These are phyloP conservation scores for Russula lepida DNA, from an alignment of 768 basidiomycete species.

Conservation along the genomic window DNA sequence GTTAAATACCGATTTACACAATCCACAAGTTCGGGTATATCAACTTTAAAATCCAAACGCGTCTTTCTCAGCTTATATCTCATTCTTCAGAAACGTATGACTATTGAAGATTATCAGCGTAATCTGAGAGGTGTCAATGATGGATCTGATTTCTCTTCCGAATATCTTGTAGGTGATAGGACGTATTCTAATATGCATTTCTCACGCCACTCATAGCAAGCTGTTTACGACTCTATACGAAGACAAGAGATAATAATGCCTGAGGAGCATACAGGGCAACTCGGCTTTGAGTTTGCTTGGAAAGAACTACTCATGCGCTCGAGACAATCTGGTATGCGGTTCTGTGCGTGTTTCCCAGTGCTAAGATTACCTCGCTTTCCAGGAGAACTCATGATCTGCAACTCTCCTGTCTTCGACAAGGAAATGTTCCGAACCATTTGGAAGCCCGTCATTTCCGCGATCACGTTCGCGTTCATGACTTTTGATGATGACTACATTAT, in stretches of 20 bases:
- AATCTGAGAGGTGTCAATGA: constrained; percentile 93
- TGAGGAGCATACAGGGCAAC: constrained; percentile 91
- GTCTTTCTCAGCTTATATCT: neutral
- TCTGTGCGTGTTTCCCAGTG: neutral
- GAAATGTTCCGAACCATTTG: constrained; percentile 94
- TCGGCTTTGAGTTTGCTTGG: constrained; percentile 99
- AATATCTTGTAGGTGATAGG: constrained; percentile 62
- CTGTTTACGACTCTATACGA: constrained; percentile 89
- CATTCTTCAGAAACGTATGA: constrained; percentile 80
- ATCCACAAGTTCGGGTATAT: constrained; percentile 81
- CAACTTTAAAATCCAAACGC: neutral
- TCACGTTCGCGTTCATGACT: constrained; percentile 91
- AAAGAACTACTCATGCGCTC: constrained; percentile 85
- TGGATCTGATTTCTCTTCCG: constrained; percentile 69
- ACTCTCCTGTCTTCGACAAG: constrained; percentile 72
- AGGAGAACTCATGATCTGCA: constrained; percentile 70
- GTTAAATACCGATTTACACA: constrained; percentile 97
- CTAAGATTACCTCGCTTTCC: constrained; percentile 7
- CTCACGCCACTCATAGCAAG: constrained; percentile 43
- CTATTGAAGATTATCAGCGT: constrained; percentile 85
- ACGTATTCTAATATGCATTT: neutral
- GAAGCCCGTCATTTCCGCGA: constrained; percentile 88
- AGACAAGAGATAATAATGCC: constrained; percentile 95
- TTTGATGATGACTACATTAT: constrained; percentile 97
- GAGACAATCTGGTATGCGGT: constrained; percentile 58